phyloP scores from a whole-genome alignment of 1,284 basidiomycete genomes.

The Hemileia vastatrix region DNA sequence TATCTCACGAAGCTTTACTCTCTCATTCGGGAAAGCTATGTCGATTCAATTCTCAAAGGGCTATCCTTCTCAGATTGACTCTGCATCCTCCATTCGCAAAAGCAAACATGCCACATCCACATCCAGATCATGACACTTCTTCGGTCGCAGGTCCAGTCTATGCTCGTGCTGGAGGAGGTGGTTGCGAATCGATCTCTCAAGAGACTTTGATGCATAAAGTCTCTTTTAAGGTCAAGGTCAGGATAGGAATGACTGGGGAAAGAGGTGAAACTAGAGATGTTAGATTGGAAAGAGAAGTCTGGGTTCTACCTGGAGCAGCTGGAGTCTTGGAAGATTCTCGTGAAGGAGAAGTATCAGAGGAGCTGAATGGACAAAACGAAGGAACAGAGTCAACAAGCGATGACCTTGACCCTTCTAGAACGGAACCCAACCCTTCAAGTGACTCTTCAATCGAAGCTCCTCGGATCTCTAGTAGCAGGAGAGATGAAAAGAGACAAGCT shows the following conservation, averaged over 20 bases:
- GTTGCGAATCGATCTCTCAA: slow-evolving; percentile 41
- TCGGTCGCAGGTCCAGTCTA: slow-evolving; percentile 29
- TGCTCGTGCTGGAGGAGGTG: slow-evolving; percentile 32
- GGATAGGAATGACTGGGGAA: slow-evolving; percentile 28
- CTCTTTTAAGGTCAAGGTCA: slow-evolving; percentile 35
- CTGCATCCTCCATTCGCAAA: slow-evolving; percentile 38
- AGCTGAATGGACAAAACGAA: background rate
- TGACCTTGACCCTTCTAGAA: too few species aligned
- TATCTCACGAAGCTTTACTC: too few species aligned
- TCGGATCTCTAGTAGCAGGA: slow-evolving; percentile 13
- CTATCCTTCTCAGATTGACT: slow-evolving; percentile 33
- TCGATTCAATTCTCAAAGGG: slow-evolving; percentile 34
- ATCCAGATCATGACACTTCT: slow-evolving; percentile 38
- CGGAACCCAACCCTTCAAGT: too few species aligned
- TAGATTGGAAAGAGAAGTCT: slow-evolving; percentile 27
- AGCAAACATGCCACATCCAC: slow-evolving; percentile 36
- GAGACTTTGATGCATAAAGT: slow-evolving; percentile 39
- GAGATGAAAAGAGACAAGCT: slow-evolving; percentile 4
- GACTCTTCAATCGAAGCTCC: background rate
- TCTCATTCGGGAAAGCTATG: slow-evolving; percentile 39
- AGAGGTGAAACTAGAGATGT: slow-evolving; percentile 31
- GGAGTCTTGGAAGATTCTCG: slow-evolving; percentile 19
- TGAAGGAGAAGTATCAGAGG: background rate
- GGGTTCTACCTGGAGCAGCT: slow-evolving; percentile 36
- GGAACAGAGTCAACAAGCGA: too few species aligned